phyloP scores from a whole-genome alignment of 768 basidiomycete species.

The Phlegmacium glaucopus region DNA sequence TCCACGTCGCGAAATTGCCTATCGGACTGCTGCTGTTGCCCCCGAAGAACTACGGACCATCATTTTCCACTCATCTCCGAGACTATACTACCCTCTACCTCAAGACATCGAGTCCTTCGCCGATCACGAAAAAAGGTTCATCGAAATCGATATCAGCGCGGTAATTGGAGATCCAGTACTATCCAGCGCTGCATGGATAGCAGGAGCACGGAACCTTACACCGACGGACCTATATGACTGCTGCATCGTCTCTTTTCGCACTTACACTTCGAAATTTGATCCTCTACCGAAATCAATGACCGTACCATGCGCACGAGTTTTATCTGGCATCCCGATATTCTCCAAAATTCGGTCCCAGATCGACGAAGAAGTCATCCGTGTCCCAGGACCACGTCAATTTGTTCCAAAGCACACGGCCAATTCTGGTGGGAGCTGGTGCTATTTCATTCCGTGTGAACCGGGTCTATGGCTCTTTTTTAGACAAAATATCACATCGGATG shows the following conservation, averaged over 20 bases:
- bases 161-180: conserved; percentile 23
- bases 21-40: conserved; percentile 1
- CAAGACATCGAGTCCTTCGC: neutral
- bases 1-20: conserved; percentile 15
- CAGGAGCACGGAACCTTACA: conserved; percentile 10
- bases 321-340: neutral
- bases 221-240: conserved; percentile 24
- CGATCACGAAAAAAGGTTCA: neutral
- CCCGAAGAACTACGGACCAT: neutral
- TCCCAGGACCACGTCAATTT: neutral
- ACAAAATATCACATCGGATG: neutral
- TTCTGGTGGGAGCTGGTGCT: conserved; percentile 18
- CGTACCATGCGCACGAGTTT: neutral
- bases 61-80: neutral
- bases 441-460: conserved; percentile 21
- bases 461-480: conserved; percentile 21
- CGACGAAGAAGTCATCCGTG: neutral
- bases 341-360: neutral
- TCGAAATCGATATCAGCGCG: conserved; percentile 11
- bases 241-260: conserved; percentile 19
- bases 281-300: neutral
- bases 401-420: conserved; percentile 20
- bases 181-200: conserved; percentile 21
- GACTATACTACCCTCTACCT: neutral
- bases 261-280: neutral